Conservation (phyloP, 495 filamentous ascomycete species). For the Bryoglossum gracile region DNA sequence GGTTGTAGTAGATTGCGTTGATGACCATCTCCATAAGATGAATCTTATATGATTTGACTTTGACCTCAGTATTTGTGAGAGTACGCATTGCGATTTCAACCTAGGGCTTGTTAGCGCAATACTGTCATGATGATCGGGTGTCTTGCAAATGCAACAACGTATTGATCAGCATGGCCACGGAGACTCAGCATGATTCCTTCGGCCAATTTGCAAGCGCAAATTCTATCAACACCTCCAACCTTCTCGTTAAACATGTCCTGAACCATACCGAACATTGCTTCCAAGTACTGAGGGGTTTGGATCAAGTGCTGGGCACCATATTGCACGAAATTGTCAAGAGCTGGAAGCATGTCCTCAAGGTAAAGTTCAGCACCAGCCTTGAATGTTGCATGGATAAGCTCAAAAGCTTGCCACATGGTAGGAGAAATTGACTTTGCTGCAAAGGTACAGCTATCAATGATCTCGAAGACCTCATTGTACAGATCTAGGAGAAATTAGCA, state of each 20-base stretch:
- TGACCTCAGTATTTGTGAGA: slow-evolving; percentile 60
- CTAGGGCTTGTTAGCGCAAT: slow-evolving; percentile 13
- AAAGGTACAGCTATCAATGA: slow-evolving; percentile 99
- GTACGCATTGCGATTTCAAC: slow-evolving; percentile 79
- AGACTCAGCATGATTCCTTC: slow-evolving; percentile 96
- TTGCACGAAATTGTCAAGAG: slow-evolving; percentile 92
- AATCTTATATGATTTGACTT: slow-evolving; percentile 84
- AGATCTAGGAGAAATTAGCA: slow-evolving; percentile 45
- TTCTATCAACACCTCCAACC: slow-evolving; percentile 88
- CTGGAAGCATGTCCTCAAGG: slow-evolving; percentile 97
- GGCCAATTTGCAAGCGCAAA: slow-evolving; percentile 98
- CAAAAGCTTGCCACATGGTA: slow-evolving; percentile 97
- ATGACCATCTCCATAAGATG: slow-evolving; percentile 99
- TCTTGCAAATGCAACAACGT: slow-evolving; percentile 65
- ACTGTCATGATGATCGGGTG: too few relatives aligned
- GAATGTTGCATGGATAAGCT: slow-evolving; percentile 93
- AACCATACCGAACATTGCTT: slow-evolving; percentile 79
- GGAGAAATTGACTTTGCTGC: slow-evolving; percentile 89
- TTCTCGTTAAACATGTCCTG: slow-evolving; percentile 63
- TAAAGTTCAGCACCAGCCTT: slow-evolving; percentile 95
- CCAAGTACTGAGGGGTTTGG: slow-evolving; percentile 77
- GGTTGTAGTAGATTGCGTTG: slow-evolving; percentile 97
- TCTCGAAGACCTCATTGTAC: slow-evolving; percentile 97
- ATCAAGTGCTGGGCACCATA: slow-evolving; percentile 76
- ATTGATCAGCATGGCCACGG: slow-evolving; percentile 80